Conservation (phyloP, 2,329 filamentous ascomycete species). For the Aspergillus unguis region DNA sequence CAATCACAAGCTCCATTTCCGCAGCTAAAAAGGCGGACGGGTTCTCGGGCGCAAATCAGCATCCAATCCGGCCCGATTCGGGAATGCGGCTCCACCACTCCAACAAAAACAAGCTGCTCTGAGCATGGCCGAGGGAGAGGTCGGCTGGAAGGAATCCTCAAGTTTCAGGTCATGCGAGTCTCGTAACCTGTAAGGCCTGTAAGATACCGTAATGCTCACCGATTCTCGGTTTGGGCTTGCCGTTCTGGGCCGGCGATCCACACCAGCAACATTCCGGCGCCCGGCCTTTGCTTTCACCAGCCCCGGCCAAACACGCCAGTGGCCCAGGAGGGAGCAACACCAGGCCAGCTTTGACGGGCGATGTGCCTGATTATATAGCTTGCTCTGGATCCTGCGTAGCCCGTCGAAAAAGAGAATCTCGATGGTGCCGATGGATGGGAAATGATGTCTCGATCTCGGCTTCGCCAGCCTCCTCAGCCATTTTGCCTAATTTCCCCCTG, state of each 20-base stretch:
- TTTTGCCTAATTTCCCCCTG: slow-evolving; percentile 4
- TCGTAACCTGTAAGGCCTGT: background rate
- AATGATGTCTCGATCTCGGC: background rate
- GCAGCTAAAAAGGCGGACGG: slow-evolving; percentile 14
- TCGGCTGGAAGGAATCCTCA: slow-evolving; percentile 16
- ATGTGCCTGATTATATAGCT: slow-evolving; percentile 12
- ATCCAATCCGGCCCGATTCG: slow-evolving; percentile 25
- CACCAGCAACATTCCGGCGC: background rate
- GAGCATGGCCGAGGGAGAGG: background rate
- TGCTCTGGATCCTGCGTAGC: background rate
- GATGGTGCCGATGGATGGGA: background rate
- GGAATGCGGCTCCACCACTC: slow-evolving; percentile 24
- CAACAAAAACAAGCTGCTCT: slow-evolving; percentile 5
- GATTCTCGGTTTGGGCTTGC: slow-evolving; percentile 6
- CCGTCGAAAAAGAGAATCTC: background rate
- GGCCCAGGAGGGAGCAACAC: background rate
- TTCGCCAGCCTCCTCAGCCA: background rate
- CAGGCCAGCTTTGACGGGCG: slow-evolving; percentile 5
- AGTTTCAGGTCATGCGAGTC: slow-evolving; percentile 1
- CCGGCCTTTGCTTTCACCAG: background rate
- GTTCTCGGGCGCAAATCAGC: slow-evolving; percentile 20
- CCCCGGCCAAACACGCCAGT: background rate
- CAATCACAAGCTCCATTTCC: slow-evolving; percentile 4
- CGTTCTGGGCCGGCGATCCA: slow-evolving; percentile 5
- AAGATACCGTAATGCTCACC: background rate